Evolutionary conservation across 169 alveolate species (phyloP).

Genomic region (Cryptosporidium sp.): DNA sequence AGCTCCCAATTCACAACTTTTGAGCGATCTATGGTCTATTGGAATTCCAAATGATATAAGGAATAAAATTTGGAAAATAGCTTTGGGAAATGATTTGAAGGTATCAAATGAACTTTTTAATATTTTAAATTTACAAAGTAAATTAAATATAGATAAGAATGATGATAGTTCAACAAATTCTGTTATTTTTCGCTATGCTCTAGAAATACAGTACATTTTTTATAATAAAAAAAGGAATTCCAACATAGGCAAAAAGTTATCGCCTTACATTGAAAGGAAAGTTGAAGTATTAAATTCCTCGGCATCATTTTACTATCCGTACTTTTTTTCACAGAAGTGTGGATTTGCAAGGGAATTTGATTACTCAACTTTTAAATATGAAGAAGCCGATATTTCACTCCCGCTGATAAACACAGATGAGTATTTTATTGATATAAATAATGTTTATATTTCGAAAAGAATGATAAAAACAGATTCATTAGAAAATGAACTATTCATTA

Average conservation of each 20-base stretch:
- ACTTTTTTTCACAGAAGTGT: conserved; percentile 37
- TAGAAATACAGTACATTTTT: conserved; percentile 53
- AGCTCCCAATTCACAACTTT: conserved; percentile 59
- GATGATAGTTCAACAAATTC: not conserved
- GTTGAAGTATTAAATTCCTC: conserved; percentile 19
- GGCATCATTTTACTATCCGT: conserved; percentile 26
- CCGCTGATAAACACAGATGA: conserved; percentile 36
- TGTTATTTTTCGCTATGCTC: conserved; percentile 37
- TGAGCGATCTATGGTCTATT: conserved; percentile 34
- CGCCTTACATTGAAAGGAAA: conserved; percentile 37
- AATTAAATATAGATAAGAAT: not conserved
- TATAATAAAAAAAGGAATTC: conserved; percentile 16
- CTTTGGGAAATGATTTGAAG: conserved; percentile 45
- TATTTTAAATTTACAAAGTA: conserved; percentile 38
- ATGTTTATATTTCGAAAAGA: conserved; percentile 2
- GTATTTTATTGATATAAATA: conserved; percentile 34
- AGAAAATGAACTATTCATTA: not conserved
- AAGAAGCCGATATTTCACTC: not conserved
- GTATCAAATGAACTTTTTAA: conserved; percentile 49
- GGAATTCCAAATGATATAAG: conserved; percentile 67
- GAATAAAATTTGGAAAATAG: conserved; percentile 50
- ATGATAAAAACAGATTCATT: not conserved
- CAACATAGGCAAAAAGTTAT: conserved; percentile 7
- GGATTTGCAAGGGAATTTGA: conserved; percentile 62
- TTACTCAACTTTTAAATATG: not conserved